Base-by-base conservation (phyloP, 164 flowering plant species). In the Stephania cephalantha region DNA sequence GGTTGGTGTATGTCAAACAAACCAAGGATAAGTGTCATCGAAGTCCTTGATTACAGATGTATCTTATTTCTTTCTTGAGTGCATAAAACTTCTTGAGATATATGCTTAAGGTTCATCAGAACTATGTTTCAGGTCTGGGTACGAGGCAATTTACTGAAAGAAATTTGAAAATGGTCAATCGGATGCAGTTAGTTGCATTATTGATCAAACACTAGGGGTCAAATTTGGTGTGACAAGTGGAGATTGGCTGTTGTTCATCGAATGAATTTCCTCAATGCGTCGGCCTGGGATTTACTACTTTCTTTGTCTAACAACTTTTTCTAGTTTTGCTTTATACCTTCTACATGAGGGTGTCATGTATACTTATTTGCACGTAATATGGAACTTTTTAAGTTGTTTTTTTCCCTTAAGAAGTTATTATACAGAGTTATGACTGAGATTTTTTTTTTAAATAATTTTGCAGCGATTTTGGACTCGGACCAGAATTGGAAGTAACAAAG, bases 391-490 rank as follows among this genome's bases (percentile, higher is more conserved):
- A 7, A 18, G 7, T n/a, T 3, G 4, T 61, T 9, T n/a, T n/a
- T 61, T 61, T 61, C 4, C 9, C n/a, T 17, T 15, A 25, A 25
- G 5, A 3, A 58, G 5, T 58, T 18, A 15, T 18, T 15, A 58
- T 0, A 58, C 17, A 9, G 55, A 50, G 55, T 9, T 1, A 13
- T 0, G 15, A 58, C 20, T 15, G 25, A 4, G 6, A 58, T 18
- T 18, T 18, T 5, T 7, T 61, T n/a, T 6, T 61, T 18, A 25
- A 61, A 61, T 61, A 71, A 31, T 65, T 79, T 83, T 78, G 35
- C 87, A 95, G 97, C 78, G 85, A 70, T 81, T 84, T 68, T 87
- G 87, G 85, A 75, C 78, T 46, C 87, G 82, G 74, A 86, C 85
- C 78, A 76, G 83, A 7, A 74, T 82, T 52, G 78, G 71, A 46